phyloP scores from a whole-genome alignment of 2,329 filamentous ascomycete species.

The Cryphonectria parasitica region DNA sequence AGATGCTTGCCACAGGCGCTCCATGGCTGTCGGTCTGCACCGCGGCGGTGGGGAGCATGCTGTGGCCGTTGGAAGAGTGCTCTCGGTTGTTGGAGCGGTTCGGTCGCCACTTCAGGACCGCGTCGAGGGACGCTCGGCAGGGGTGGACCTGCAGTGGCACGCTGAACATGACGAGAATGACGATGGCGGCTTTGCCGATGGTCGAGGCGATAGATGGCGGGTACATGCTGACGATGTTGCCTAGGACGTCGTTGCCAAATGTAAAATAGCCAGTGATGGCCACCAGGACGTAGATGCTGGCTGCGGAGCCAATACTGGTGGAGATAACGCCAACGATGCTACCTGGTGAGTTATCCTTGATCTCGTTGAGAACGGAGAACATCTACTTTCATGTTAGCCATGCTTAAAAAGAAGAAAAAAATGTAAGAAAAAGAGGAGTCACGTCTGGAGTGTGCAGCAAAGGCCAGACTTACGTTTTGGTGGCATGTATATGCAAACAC shows the following conservation, averaged over 20 bases:
- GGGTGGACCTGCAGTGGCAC: constrained; percentile 96
- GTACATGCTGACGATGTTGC: constrained; percentile 95
- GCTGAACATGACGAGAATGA: constrained; percentile 93
- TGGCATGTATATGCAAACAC: constrained; percentile 99
- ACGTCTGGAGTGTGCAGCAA: neutral
- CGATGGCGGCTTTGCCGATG: constrained; percentile 92
- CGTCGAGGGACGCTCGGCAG: constrained; percentile 91
- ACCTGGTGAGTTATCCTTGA: constrained; percentile 77
- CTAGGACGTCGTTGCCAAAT: constrained; percentile 85
- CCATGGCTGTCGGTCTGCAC: constrained; percentile 52
- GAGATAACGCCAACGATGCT: constrained; percentile 79
- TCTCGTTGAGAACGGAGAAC: constrained; percentile 98
- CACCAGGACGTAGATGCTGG: constrained; percentile 84
- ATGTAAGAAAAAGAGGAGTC: no score
- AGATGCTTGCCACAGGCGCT: constrained; percentile 67
- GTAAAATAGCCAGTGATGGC: constrained; percentile 95
- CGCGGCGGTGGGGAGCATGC: constrained; percentile 45
- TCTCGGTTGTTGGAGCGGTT: constrained; percentile 46
- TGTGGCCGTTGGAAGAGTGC: constrained; percentile 47
- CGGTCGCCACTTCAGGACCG: constrained; percentile 91
- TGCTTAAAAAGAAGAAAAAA: constrained; percentile 1
- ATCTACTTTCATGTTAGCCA: constrained; percentile 62
- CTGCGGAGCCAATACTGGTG: constrained; percentile 86
- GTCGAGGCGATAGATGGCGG: constrained; percentile 79
- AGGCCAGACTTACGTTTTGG: constrained; percentile 72